These are phyloP conservation scores for Lagenaria siceraria DNA, from an alignment of 306 rosid species.

Conservation along the genomic window DNA sequence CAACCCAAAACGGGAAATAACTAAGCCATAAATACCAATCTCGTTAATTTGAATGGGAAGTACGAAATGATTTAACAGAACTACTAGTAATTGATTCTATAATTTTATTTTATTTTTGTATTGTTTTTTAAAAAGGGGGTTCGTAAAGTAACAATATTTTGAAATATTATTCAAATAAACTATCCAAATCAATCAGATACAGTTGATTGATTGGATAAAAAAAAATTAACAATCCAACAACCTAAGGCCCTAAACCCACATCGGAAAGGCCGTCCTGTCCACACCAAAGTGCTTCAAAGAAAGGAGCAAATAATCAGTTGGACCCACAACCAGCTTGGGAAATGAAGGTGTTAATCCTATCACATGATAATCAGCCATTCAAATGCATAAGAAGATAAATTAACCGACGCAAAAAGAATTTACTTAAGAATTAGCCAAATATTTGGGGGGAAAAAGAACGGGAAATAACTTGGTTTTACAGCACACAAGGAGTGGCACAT, in stretches of 20 bases:
- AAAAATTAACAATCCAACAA: neutral
- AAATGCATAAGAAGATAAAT: neutral
- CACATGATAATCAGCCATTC: neutral
- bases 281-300: neutral
- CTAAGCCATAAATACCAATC: neutral
- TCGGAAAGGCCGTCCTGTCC: neutral
- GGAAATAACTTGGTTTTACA: neutral
- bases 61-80: neutral
- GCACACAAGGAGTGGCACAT: neutral
- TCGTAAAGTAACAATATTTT: neutral
- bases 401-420: neutral
- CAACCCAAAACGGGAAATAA: neutral
- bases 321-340: neutral
- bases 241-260: neutral
- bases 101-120: too few species aligned
- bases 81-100: neutral
- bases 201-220: neutral
- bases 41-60: neutral
- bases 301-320: neutral
- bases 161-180: neutral
- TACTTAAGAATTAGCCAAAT: slow-evolving; percentile 4
- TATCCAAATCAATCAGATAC: neutral
- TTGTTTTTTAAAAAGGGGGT: neutral
- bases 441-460: neutral
- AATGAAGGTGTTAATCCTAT: neutral